Evolutionary conservation across 1,139 yeast genomes (phyloP).

Genomic region (Saccharomycopsis hybrid): DNA sequence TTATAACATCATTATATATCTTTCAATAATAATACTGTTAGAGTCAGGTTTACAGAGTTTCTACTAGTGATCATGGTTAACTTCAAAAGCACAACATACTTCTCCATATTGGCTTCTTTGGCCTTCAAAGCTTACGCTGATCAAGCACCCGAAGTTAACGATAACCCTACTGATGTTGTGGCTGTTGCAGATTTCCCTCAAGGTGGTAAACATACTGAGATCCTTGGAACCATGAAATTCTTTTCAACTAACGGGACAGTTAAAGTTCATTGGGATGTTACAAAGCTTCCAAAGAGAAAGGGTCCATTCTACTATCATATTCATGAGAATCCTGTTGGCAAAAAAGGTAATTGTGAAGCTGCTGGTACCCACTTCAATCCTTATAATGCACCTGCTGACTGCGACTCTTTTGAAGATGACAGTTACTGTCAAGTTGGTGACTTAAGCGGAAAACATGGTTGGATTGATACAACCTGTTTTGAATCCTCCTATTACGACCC

Average conservation of each 20-base stretch:
- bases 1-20: too few species aligned
- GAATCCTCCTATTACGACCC: slow-evolving; percentile 48
- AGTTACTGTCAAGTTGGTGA: slow-evolving; percentile 55
- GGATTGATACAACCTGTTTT: slow-evolving; percentile 48
- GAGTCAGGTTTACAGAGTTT: too few species aligned
- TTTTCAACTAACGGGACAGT: slow-evolving; percentile 41
- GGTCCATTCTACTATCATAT: slow-evolving; percentile 58
- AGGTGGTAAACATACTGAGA: slow-evolving; percentile 36
- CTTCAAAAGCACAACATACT: slow-evolving; percentile 1
- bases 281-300: slow-evolving; percentile 49
- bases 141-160: slow-evolving; percentile 35
- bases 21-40: too few species aligned
- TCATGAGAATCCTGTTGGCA: slow-evolving; percentile 43
- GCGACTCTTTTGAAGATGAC: slow-evolving; percentile 42
- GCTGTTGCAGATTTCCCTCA: slow-evolving; percentile 54
- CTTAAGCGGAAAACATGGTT: slow-evolving; percentile 59
- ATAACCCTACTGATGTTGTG: slow-evolving; percentile 40
- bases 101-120: slow-evolving; percentile 3
- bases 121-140: slow-evolving; percentile 9
- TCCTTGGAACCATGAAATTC: slow-evolving; percentile 45
- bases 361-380: slow-evolving; percentile 52
- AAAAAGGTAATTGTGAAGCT: slow-evolving; percentile 39
- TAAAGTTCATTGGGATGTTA: slow-evolving; percentile 53
- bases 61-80: too few species aligned
- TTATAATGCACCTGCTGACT: slow-evolving; percentile 39